Evolutionary conservation across 2,329 filamentous ascomycete species (phyloP).

Genomic region (Apiospora phragmitis): DNA sequence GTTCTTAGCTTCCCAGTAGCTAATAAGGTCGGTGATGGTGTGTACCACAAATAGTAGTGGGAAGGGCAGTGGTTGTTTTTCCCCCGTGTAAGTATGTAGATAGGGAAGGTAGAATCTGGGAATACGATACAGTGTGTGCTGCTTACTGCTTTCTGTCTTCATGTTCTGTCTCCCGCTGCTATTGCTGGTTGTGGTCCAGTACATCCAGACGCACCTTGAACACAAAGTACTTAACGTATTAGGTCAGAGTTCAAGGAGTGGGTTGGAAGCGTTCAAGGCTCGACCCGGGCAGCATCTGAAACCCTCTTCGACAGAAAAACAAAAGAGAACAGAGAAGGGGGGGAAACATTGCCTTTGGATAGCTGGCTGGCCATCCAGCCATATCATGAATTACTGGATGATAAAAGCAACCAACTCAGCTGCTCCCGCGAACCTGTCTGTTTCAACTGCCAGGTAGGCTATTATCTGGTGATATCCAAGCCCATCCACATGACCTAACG

Average conservation of each 20-base stretch:
- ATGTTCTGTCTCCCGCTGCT: neutral
- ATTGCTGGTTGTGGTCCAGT: too few species aligned
- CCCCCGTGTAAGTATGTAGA: neutral
- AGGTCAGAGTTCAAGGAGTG: neutral
- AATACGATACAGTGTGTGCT: neutral
- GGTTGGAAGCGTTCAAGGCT: neutral
- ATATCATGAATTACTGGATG: neutral
- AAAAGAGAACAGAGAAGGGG: neutral
- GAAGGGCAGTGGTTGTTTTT: neutral
- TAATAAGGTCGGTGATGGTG: neutral
- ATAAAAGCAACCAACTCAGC: neutral
- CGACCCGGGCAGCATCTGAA: conserved; percentile 4
- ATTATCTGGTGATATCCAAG: neutral
- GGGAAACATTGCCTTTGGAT: neutral
- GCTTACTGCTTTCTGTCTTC: neutral
- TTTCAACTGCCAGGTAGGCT: neutral
- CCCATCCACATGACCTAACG: neutral
- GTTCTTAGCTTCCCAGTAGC: neutral
- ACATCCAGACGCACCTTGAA: neutral
- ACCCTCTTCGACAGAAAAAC: neutral
- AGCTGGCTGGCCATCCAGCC: neutral
- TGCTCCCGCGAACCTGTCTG: neutral
- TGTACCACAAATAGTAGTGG: conserved; percentile 1
- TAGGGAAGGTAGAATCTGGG: neutral
- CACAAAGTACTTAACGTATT: neutral